Base-by-base conservation (phyloP, 257 asterid genomes). In the Forsythia viridissima region DNA sequence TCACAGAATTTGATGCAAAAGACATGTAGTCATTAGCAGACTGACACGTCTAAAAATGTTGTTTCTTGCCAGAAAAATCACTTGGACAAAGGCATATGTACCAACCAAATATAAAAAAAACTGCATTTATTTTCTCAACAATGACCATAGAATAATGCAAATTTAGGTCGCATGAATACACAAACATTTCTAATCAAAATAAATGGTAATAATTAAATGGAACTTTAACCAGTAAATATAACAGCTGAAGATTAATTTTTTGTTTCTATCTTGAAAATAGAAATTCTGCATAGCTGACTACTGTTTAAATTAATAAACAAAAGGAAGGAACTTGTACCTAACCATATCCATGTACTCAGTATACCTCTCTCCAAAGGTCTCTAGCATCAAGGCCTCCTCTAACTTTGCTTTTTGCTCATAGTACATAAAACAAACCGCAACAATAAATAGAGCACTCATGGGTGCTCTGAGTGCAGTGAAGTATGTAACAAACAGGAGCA, bases 381-480 rank as follows among this genome's bases (percentile, higher is more conserved):
- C 94, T 40, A 84, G 77, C 98, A 93, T 90, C 89, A 86, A 44
- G 4, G 80, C 86, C 89, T 96, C 99, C 92, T 93, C 99, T 84
- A 88, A 41, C 81, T 83, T 89, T 6, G 89, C 98, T 87, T 96
- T 96, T 75, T 83, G 80, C 52, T 92, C 96, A 59, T 96, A 96
- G 80, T 92, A 96, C 86, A 86, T 2, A 59, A 82, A 75, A 83
- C 97, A 96, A 43, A 91, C 89, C 6, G 80, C 89, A 52, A 84
- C 57, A 3, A 89, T 65, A 78, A 90, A 85, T 70, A 85, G 74
- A 13, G 79, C 82, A 43, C 98, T 96, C 87, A 90, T 0, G 9
- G 98, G 97, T 7, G 99, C 98, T 74, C 97, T 83, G 42, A 96
- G 85, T 4, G 98, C 93, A 68, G 86, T 40, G 63, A 92, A 93